Conservation (phyloP, 345 rosid species). For the Ceriops zippeliana region DNA sequence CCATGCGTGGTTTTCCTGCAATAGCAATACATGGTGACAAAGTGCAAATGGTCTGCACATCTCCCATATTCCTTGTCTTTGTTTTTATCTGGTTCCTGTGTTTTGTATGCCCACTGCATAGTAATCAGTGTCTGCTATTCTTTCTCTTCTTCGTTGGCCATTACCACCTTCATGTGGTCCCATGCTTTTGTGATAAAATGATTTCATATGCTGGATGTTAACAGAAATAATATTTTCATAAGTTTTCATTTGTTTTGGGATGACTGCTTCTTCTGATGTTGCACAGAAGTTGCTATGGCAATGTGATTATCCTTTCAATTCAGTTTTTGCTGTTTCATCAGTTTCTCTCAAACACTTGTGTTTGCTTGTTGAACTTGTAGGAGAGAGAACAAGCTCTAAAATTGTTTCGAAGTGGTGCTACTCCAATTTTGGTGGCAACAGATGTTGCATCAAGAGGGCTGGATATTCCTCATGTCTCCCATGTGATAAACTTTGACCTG, state of each 20-base stretch:
- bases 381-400: constrained; percentile 52
- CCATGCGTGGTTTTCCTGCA: constrained; percentile 38
- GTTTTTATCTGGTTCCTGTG: background rate
- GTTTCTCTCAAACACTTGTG: background rate
- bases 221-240: too few species aligned
- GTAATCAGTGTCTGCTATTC: too few species aligned
- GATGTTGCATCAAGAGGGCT: constrained; percentile 59
- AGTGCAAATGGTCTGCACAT: constrained; percentile 38
- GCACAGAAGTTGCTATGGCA: too few species aligned
- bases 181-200: too few species aligned
- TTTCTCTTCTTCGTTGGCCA: too few species aligned
- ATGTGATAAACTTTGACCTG: constrained; percentile 52
- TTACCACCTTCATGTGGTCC: too few species aligned
- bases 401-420: constrained; percentile 39
- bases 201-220: too few species aligned
- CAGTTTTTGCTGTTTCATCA: background rate
- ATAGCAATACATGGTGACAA: constrained; percentile 55
- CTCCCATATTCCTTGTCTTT: background rate
- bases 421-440: constrained; percentile 56
- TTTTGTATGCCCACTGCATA: too few species aligned
- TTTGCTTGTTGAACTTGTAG: constrained; percentile 24
- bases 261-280: too few species aligned
- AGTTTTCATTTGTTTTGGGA: too few species aligned
- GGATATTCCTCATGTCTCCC: constrained; percentile 50
- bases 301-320: background rate